Evolutionary conservation across 2,329 filamentous ascomycete genomes (phyloP).

Genomic region (Alternaria conjuncta): DNA sequence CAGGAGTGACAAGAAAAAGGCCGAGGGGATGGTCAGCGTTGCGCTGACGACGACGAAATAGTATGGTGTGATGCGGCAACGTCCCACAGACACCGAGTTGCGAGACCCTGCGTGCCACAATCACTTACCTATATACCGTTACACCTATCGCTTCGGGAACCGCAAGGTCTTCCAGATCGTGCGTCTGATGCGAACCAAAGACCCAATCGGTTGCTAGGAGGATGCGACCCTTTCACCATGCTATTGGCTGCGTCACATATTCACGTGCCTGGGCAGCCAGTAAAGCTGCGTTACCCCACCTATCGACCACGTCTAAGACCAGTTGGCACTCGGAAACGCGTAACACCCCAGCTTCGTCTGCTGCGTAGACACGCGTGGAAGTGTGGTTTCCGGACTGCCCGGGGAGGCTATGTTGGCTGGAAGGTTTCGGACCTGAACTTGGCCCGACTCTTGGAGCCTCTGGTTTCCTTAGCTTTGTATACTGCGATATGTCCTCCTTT

Average conservation of each 20-base stretch:
- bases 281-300: slow-evolving; percentile 9
- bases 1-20: slow-evolving; percentile 3
- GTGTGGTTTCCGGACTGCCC: neutral
- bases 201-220: slow-evolving; percentile 9
- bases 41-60: slow-evolving; percentile 8
- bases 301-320: neutral
- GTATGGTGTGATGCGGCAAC: slow-evolving; percentile 5
- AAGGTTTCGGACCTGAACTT: neutral
- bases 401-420: slow-evolving; percentile 1
- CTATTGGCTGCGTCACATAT: slow-evolving; percentile 6
- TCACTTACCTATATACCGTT: slow-evolving; percentile 3
- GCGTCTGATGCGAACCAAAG: neutral
- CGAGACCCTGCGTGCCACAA: neutral
- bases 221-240: neutral
- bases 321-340: slow-evolving; percentile 13
- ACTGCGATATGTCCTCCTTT: neutral
- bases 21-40: slow-evolving; percentile 5
- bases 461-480: neutral
- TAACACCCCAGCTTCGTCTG: slow-evolving; percentile 3
- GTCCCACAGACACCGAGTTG: neutral
- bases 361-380: neutral
- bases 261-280: slow-evolving; percentile 4
- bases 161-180: slow-evolving; percentile 7
- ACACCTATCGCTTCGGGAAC: slow-evolving; percentile 1
- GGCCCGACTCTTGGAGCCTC: neutral